Base-by-base conservation (phyloP, 495 filamentous ascomycete species). In the Apodospora peruviana region DNA sequence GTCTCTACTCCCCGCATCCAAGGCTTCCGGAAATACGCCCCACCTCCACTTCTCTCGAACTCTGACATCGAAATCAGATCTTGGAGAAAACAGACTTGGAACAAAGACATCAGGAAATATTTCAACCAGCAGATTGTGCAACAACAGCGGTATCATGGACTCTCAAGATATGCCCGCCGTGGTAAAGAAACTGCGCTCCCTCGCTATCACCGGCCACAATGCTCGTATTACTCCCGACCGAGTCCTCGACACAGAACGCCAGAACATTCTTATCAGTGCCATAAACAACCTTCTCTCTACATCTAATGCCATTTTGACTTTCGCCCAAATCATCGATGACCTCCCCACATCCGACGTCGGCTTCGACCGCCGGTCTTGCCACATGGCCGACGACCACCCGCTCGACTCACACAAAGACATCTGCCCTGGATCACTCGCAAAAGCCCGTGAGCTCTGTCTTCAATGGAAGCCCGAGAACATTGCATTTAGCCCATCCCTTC, bases 251-350 rank as follows among this genome's bases (percentile, higher is more conserved):
- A 44, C 35, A 4, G 44, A 24, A 7, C 59, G 57, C 14, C 42
- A 23, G 37, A 35, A 48, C 12, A 12, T 47, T 3, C 25, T 60
- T 11, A 48, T 42, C 9, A 43, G 51, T 16, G 55, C 59, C 21
- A 43, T 65, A 10, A 23, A 16, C 14, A 55, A 51, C 17, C 29
- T 57, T 7, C 40, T 62, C 0, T 37, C 46, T 9, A 62, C 48
- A 9, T 48, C 58, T 5, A 23, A 59, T 43, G 66, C 66, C 29
- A 42, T 57, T n/a, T 38, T 48, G 36, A 65, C 61, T 0, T 66
- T 57, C 35, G 56, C 56, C 1, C 64, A 68, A 34, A 66, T 66
- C 21, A 60, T 68, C 17, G 57, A 70, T 49, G 61, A 62, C 1
- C 49, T 66, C 1, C 62, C 64, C 0, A 48, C 47, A 16, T 32